Evolutionary conservation across 1,139 yeast genomes (phyloP), one percentile per base, ranked within the genome.

Genomic region (Blastobotrys malaysiensis): DNA sequence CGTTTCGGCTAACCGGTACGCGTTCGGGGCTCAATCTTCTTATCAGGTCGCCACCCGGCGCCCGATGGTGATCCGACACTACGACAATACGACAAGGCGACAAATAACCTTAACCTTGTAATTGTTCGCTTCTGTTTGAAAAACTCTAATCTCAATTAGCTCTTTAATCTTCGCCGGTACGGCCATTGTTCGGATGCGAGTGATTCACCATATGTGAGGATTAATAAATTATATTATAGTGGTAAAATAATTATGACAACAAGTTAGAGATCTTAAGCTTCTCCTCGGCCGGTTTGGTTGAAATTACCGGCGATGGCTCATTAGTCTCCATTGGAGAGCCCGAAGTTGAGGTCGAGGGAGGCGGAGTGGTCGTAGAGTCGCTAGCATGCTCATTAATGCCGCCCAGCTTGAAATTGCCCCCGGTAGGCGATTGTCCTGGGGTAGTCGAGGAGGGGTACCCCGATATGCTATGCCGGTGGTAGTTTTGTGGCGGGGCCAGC

Each of bases 241-340:
- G n/a, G n/a, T n/a, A 43, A 31, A 22, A 43, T 18, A 22, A 26
- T 57, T 51, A 64, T 20, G 67, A 63, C 18, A 64, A 57, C 36
- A 64, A 60, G 50, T 60, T 64, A 13, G 65, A 62, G 14, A 64
- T 64, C 57, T 59, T 58, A 45, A 64, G 58, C 55, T 61, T 63
- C 46, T 50, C 48, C 21, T 56, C 62, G 39, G 49, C 49, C 43
- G 49, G 44, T 39, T 26, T 26, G 18, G 54, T 20, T 43, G 44
- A 26, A 19, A 26, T 31, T 27, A 16, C 27, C 18, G 47, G 39
- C 39, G 49, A 43, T 5, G 52, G 26, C n/a, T 45, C 47, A 14
- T 50, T 48, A 22, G 22, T 43, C 19, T 36, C 43, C 21, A 20
- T 31, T 20, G 49, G 26, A 5, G 56, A 51, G 9, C 27, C 53